phyloP scores from a whole-genome alignment of 2,329 filamentous ascomycete genomes.

The Nothophaeocryptopus gaeumannii region DNA sequence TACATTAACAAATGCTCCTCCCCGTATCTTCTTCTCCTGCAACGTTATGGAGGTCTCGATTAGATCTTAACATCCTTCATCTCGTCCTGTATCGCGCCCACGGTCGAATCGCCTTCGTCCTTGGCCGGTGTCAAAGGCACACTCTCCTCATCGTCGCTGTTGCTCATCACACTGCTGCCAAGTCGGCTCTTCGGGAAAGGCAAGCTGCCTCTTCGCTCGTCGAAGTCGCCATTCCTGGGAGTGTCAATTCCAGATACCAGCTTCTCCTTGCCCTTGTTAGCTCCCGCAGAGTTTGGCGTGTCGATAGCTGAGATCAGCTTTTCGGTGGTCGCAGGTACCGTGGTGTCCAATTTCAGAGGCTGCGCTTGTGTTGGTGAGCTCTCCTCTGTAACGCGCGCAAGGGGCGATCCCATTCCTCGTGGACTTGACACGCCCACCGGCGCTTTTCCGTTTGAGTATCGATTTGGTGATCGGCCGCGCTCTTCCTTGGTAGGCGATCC shows the following conservation, averaged over 20 bases:
- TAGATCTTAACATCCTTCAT: slow-evolving; percentile 51
- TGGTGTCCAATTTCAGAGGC: slow-evolving; percentile 38
- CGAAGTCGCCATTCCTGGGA: slow-evolving; percentile 20
- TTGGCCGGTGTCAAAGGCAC: slow-evolving; percentile 15
- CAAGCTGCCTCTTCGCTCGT: slow-evolving; percentile 18
- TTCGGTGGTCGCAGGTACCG: slow-evolving; percentile 26
- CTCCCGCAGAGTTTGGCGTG: slow-evolving; percentile 18
- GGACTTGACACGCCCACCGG: slow-evolving; percentile 61
- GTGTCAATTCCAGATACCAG: slow-evolving; percentile 37
- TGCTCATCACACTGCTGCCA: slow-evolving; percentile 23
- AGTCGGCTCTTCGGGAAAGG: slow-evolving; percentile 22
- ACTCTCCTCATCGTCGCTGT: slow-evolving; percentile 21
- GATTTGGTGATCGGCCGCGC: slow-evolving; percentile 69
- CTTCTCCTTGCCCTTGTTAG: slow-evolving; percentile 35
- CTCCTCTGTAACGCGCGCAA: slow-evolving; percentile 74
- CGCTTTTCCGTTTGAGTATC: slow-evolving; percentile 60
- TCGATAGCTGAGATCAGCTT: slow-evolving; percentile 38
- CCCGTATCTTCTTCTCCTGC: not conserved
- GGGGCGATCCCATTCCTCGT: slow-evolving; percentile 63
- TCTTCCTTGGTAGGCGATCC: slow-evolving; percentile 58
- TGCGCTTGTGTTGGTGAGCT: slow-evolving; percentile 27
- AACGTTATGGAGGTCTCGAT: not conserved
- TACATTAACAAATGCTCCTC: slow-evolving; percentile 6
- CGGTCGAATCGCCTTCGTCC: slow-evolving; percentile 21
- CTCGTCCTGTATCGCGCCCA: slow-evolving; percentile 32